Percentiles rank a stretch among this genome's conserved stretches.
Evolutionary conservation across 441 rosid species (phyloP).

Genomic region (Viola pubescens): DNA sequence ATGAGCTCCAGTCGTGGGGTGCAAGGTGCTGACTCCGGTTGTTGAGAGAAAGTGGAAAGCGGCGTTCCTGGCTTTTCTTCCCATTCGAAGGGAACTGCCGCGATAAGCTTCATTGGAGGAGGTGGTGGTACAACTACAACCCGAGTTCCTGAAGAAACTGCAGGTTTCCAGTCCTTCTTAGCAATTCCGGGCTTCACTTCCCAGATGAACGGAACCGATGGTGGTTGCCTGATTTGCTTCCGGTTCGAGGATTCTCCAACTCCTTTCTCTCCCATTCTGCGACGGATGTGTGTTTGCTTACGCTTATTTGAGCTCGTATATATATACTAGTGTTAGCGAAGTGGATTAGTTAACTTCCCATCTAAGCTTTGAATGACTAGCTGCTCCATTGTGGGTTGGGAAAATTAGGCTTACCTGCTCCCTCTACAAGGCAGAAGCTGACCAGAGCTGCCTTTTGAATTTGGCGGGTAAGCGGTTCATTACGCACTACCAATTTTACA

Average conservation of each 20-base stretch:
- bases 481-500: not conserved
- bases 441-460: not conserved
- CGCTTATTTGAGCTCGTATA: not conserved
- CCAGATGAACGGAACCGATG: constrained; percentile 79
- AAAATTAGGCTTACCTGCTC: constrained; percentile 29
- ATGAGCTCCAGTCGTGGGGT: constrained; percentile 15
- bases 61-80: constrained; percentile 76
- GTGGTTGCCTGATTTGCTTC: constrained; percentile 50
- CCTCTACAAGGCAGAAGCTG: not conserved
- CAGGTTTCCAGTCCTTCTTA: constrained; percentile 68
- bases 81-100: constrained; percentile 72
- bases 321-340: constrained; percentile 9
- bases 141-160: constrained; percentile 18
- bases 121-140: constrained; percentile 22
- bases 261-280: constrained; percentile 30
- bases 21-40: constrained; percentile 13
- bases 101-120: constrained; percentile 50
- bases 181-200: constrained; percentile 72
- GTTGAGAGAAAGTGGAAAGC: constrained; percentile 29
- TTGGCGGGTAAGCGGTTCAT: not conserved
- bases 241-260: constrained; percentile 20
- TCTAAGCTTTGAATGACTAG: constrained; percentile 13
- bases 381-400: constrained; percentile 19
- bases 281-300: not conserved
- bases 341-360: constrained; percentile 27